phyloP scores from a whole-genome alignment of 2,329 filamentous ascomycete species.

The Microcyclosporella mali region DNA sequence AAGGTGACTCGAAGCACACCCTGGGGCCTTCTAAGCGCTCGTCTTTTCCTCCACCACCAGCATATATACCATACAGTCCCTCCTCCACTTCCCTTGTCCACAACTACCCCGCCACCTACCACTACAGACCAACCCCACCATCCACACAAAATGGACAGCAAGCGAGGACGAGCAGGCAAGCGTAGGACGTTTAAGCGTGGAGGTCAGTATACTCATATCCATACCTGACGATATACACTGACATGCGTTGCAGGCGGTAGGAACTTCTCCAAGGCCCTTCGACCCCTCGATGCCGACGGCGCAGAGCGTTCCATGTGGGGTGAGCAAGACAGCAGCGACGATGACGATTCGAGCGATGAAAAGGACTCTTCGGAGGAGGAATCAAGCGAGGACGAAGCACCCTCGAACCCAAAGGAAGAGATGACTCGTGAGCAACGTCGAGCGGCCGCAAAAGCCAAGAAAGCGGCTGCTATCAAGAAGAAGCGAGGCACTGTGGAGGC shows the following conservation, averaged over 20 bases:
- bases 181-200: slow-evolving; percentile 90
- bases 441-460: slow-evolving; percentile 80
- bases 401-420: slow-evolving; percentile 39
- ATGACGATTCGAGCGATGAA: slow-evolving; percentile 45
- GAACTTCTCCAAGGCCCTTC: slow-evolving; percentile 86
- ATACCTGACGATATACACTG: slow-evolving; percentile 10
- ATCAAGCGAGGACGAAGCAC: slow-evolving; percentile 35
- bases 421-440: slow-evolving; percentile 82
- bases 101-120: slow-evolving; percentile 2
- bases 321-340: slow-evolving; percentile 48
- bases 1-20: slow-evolving; percentile 1
- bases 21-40: no score
- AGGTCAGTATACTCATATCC: slow-evolving; percentile 52
- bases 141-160: slow-evolving; percentile 44
- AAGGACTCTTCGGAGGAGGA: slow-evolving; percentile 45
- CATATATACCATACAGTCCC: neutral
- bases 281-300: slow-evolving; percentile 81
- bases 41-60: neutral
- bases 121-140: slow-evolving; percentile 12
- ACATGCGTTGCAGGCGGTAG: slow-evolving; percentile 64
- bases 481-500: slow-evolving; percentile 67
- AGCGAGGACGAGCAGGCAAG: slow-evolving; percentile 78
- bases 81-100: neutral
- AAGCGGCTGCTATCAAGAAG: slow-evolving; percentile 77
- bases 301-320: slow-evolving; percentile 86